Base-by-base conservation (phyloP, 495 filamentous ascomycete genomes). In the Hyphodiscus hymeniophilus region DNA sequence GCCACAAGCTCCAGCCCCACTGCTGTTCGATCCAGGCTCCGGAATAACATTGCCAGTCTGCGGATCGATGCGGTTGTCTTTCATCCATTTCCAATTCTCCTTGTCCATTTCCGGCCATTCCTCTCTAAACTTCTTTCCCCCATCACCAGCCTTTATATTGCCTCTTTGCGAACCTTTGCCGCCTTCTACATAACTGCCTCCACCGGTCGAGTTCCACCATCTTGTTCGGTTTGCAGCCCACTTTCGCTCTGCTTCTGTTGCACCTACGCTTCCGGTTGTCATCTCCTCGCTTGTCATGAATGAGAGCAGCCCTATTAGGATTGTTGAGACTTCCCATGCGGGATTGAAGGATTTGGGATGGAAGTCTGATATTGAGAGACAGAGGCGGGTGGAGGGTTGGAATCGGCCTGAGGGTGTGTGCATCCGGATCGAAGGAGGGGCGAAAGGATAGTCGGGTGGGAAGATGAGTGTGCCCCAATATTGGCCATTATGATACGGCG, bases 241-340 rank as follows among this genome's bases (percentile, higher is more conserved):
- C 62, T 80, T 82, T 26, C 92, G 79, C 69, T 97, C 89, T 12
- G 74, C 65, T 33, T 90, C 83, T 7, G 79, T 79, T 6, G 82
- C 87, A 28, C 80, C 80, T n/a, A 98, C 79, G 33, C 81, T 87
- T 3, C 92, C 92, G 1, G 94, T 97, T 1, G 92, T 98, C 90
- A 97, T 96, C 68, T 98, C 92, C 59, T 98, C 91, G 50, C 84
- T 87, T 3, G 91, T 97, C 92, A 98, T 98, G 65, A 98, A 98
- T 33, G 84, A 89, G 47, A 96, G 73, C 15, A 98, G 72, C 32
- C 92, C 92, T 50, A 95, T 95, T 16, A 98, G 71, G 56, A 98
- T 98, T 3, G 92, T 98, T 35, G 82, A 88, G 10, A 97, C 92
- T 56, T 94, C 89, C 92, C 92, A 98, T n/a, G 92, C 90, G 8